These are phyloP conservation scores for Striga asiatica DNA, from an alignment of 257 asterid species.

Conservation along the genomic window DNA sequence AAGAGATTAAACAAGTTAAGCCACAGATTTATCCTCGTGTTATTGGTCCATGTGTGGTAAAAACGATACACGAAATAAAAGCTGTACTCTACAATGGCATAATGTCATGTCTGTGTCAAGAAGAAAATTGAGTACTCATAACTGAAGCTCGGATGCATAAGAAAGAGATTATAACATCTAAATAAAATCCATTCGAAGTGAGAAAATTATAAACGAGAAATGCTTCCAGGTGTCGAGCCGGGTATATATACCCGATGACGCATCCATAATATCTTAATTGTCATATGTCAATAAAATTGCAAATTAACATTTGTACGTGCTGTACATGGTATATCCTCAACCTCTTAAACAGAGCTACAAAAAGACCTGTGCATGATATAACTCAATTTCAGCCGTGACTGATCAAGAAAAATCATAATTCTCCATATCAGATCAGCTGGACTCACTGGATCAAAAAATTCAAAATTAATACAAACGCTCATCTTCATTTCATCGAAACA, in stretches of 20 bases:
- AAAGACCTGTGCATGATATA: not conserved
- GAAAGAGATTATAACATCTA: too few species aligned
- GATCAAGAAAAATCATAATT: not conserved
- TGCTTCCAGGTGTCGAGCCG: too few species aligned
- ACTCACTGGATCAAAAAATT: not conserved
- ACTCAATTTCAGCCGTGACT: not conserved
- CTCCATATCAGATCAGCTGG: not conserved
- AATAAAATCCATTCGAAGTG: too few species aligned
- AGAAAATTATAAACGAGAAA: too few species aligned
- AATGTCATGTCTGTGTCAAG: not conserved
- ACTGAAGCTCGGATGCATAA: not conserved
- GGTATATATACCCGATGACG: too few species aligned
- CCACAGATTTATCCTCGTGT: too few species aligned
- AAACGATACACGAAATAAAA: not conserved
- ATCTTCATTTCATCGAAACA: constrained; percentile 5
- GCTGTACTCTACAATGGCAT: not conserved
- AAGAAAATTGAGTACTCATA: not conserved
- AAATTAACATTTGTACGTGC: too few species aligned
- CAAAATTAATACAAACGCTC: too few species aligned
- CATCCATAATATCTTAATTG: too few species aligned
- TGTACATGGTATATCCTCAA: too few species aligned
- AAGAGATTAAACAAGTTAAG: too few species aligned
- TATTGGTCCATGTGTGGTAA: too few species aligned
- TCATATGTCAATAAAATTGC: not conserved
- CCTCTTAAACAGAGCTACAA: not conserved